Base-by-base conservation (phyloP, 192 early-diverging fungal species). In the Coemansia sp. region DNA sequence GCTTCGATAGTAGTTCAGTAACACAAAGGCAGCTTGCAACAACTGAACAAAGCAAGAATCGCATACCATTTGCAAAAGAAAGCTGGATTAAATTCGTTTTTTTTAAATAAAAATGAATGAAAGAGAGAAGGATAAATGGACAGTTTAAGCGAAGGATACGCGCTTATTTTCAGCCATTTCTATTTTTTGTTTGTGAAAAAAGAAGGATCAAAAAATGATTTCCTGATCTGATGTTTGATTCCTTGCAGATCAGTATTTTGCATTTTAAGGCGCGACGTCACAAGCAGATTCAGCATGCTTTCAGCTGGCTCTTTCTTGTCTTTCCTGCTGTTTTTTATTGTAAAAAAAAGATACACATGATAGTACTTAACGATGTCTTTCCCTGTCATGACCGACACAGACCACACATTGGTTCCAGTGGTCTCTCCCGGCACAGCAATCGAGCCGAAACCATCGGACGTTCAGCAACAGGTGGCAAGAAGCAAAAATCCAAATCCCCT, bases 371-470 rank as follows among this genome's bases (percentile, higher is more conserved):
- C 31, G 7, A 56, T 56, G 53, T 28, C 16, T 2, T 56, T 31
- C 18, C 53, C 53, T 56, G 53, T 56, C 31, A 56, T 30, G 7
- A 56, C 53, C 88, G 10, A 71, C 81, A 53, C 69, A 90, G n/a
- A 70, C 81, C 40, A 68, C 71, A 16, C 62, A 26, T 74, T 93
- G 18, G 79, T 86, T 3, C 65, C 57, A 0, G 67, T 84, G 16
- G 94, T 92, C 48, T 86, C 93, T 7, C 73, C 79, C 1, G 74
- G 79, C 30, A 57, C 70, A 42, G 61, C 70, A 7, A 43, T 75
- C 1, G 67, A 71, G 60, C 70, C 79, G 10, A 73, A 67, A 5
- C 53, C 63, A 13, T 53, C 70, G 0, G 74, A 72, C 13, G 56
- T 76, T 63, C 66, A 64, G 51, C 67, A 76, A 23, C 73, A 70